Evolutionary conservation across 2,329 filamentous ascomycete genomes (phyloP).

Genomic region (Hypoxylon rubiginosum): DNA sequence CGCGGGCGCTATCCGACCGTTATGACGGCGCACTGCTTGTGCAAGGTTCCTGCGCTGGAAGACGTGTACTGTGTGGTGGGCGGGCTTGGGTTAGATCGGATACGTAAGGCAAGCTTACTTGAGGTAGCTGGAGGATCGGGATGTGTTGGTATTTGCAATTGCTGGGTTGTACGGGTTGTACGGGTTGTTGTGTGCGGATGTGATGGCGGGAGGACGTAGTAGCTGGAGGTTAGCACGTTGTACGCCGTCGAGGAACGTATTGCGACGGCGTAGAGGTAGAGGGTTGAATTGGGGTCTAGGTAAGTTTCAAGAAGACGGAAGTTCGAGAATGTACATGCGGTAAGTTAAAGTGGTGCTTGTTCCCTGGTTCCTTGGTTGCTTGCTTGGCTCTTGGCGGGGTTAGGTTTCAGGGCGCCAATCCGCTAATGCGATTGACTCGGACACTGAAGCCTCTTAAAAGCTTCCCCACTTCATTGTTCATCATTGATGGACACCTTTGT

Average conservation of each 20-base stretch:
- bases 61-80: constrained; percentile 13
- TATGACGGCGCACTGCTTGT: constrained; percentile 23
- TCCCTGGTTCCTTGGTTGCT: not conserved
- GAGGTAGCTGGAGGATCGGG: constrained; percentile 3
- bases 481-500: constrained; percentile 1
- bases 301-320: constrained; percentile 35
- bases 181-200: constrained; percentile 4
- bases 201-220: constrained; percentile 1
- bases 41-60: constrained; percentile 9
- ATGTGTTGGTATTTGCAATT: constrained; percentile 13
- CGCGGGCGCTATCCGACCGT: constrained; percentile 30
- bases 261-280: constrained; percentile 33
- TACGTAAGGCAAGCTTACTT: constrained; percentile 14
- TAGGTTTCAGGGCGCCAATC: constrained; percentile 50
- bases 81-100: not conserved
- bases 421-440: constrained; percentile 41
- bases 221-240: constrained; percentile 7
- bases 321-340: constrained; percentile 23
- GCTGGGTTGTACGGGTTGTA: constrained; percentile 10
- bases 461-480: constrained; percentile 30
- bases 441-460: not conserved
- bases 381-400: constrained; percentile 48
- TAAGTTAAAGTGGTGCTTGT: constrained; percentile 21
- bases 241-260: constrained; percentile 23
- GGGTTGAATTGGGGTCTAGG: no score